Evolutionary conservation across 1,284 basidiomycete species (phyloP).

Genomic region (Ganoderma sinense): DNA sequence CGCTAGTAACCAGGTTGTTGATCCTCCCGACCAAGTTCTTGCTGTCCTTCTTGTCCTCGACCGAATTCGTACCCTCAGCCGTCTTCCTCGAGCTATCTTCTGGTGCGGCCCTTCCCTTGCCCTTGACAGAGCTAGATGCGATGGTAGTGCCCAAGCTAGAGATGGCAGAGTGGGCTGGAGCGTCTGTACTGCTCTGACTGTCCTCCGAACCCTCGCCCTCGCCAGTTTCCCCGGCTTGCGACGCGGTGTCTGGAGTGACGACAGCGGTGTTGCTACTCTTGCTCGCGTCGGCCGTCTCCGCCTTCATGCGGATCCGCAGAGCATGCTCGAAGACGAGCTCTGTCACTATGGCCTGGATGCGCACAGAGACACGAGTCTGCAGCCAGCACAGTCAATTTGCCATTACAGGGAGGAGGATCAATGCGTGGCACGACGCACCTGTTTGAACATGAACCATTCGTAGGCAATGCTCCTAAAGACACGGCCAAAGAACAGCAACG

Average conservation of each 20-base stretch:
- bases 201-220: slow-evolving; percentile 8
- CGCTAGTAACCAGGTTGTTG: slow-evolving; percentile 41
- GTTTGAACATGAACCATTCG: slow-evolving; percentile 49
- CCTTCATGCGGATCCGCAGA: slow-evolving; percentile 59
- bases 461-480: slow-evolving; percentile 46
- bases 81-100: slow-evolving; percentile 2
- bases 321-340: slow-evolving; percentile 66
- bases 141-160: slow-evolving; percentile 14
- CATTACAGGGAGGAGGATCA: neutral
- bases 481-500: slow-evolving; percentile 66
- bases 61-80: slow-evolving; percentile 13
- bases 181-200: slow-evolving; percentile 9
- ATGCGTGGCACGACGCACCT: slow-evolving; percentile 16
- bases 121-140: neutral
- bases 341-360: slow-evolving; percentile 58
- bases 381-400: slow-evolving; percentile 44
- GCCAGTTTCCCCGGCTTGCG: slow-evolving; percentile 18
- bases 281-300: slow-evolving; percentile 30
- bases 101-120: slow-evolving; percentile 31
- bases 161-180: slow-evolving; percentile 19
- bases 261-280: slow-evolving; percentile 26
- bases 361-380: slow-evolving; percentile 47
- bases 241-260: slow-evolving; percentile 38
- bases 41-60: slow-evolving; percentile 32
- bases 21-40: slow-evolving; percentile 57